Evolutionary conservation across 768 basidiomycete species (phyloP).

Genomic region (Leccinum arenicola): DNA sequence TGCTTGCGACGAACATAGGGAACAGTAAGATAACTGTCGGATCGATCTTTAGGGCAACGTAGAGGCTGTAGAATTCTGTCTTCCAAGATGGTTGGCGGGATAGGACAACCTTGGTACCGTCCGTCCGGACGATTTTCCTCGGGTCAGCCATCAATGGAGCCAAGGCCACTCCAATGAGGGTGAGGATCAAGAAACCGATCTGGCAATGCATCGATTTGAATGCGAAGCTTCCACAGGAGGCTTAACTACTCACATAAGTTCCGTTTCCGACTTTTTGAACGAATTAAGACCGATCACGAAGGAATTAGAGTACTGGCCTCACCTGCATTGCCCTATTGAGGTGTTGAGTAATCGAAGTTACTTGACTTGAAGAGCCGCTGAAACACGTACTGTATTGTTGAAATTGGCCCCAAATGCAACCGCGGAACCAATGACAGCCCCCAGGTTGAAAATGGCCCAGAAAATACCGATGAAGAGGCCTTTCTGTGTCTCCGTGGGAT

Average conservation of each 20-base stretch:
- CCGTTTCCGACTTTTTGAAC: constrained; percentile 55
- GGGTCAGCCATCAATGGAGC: constrained; percentile 74
- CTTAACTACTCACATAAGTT: constrained; percentile 58
- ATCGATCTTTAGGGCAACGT: constrained; percentile 63
- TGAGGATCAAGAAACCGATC: constrained; percentile 76
- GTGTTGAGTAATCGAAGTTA: neutral
- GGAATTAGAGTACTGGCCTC: constrained; percentile 2
- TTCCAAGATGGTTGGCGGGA: constrained; percentile 76
- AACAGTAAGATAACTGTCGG: constrained; percentile 72
- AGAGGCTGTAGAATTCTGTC: constrained; percentile 68
- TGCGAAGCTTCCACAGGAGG: neutral
- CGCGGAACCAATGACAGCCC: constrained; percentile 74
- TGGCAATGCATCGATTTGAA: constrained; percentile 26
- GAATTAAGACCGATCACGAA: constrained; percentile 1
- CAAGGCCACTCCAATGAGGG: constrained; percentile 62
- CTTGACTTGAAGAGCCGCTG: neutral
- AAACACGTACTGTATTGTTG: constrained; percentile 49
- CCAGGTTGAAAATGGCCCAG: constrained; percentile 83
- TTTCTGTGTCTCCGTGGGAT: constrained; percentile 78
- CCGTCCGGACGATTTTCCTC: constrained; percentile 66
- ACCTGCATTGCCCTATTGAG: constrained; percentile 30
- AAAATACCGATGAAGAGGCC: constrained; percentile 76
- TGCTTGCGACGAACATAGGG: constrained; percentile 83
- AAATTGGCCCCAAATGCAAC: constrained; percentile 74
- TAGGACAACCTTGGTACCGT: constrained; percentile 64